These are phyloP conservation scores for Cadophora sp. DNA, from an alignment of 2,329 filamentous ascomycete species.

Conservation along the genomic window DNA sequence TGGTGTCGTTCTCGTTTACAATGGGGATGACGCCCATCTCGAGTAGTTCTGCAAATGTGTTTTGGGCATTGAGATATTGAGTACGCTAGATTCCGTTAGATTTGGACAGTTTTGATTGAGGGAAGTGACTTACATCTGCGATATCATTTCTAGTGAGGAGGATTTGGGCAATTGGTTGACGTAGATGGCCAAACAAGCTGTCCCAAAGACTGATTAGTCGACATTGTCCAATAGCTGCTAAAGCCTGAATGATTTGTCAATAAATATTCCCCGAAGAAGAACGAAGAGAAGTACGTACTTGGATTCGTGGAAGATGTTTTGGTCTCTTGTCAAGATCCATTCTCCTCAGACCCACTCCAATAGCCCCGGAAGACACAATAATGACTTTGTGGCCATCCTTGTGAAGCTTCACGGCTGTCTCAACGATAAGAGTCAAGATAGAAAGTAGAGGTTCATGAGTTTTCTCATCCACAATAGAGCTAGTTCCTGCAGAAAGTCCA, in stretches of 20 bases:
- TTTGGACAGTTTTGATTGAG: conserved; percentile 19
- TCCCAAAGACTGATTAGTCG: conserved; percentile 96
- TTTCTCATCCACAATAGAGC: conserved; percentile 97
- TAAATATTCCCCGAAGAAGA: not conserved
- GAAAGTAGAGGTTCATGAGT: conserved; percentile 93
- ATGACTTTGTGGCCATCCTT: conserved; percentile 94
- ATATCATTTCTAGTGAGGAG: conserved; percentile 95
- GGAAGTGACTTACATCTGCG: conserved; percentile 71
- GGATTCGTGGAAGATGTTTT: conserved; percentile 87
- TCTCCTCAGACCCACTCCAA: conserved; percentile 88
- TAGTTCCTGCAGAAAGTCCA: conserved; percentile 73
- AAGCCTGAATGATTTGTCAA: conserved; percentile 59
- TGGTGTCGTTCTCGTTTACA: conserved; percentile 97
- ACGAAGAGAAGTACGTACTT: conserved; percentile 56
- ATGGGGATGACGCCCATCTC: conserved; percentile 97
- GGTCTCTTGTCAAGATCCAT: conserved; percentile 90
- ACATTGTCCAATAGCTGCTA: conserved; percentile 96
- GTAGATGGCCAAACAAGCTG: conserved; percentile 84
- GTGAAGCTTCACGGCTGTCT: conserved; percentile 86
- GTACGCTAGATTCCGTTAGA: conserved; percentile 64
- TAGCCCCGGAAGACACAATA: conserved; percentile 95
- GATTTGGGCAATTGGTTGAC: conserved; percentile 93
- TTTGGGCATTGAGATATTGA: conserved; percentile 95
- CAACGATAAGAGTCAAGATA: conserved; percentile 89
- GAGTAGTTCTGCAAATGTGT: conserved; percentile 87